These are phyloP conservation scores for Tetraselmis striata DNA, from an alignment of 139 green algal genomes.

Conservation along the genomic window DNA sequence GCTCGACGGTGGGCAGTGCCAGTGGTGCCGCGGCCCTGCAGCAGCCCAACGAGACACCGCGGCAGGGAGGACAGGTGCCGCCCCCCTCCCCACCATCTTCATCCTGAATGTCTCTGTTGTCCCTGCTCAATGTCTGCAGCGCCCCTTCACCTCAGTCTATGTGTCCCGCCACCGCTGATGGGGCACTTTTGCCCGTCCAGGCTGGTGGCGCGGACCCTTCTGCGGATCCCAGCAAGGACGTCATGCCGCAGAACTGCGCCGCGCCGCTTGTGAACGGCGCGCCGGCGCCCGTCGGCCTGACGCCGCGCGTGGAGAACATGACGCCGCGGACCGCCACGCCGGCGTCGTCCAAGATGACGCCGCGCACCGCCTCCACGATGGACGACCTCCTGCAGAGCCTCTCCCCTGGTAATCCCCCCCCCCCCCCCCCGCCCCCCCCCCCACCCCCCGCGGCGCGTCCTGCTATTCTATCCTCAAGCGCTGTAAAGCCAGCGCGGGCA, in stretches of 20 bases:
- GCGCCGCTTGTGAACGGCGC: background rate
- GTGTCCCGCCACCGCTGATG: too few species aligned
- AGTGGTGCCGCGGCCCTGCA: background rate
- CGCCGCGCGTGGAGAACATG: background rate
- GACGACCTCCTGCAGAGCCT: background rate
- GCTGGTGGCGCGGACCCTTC: background rate
- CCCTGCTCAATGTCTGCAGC: too few species aligned
- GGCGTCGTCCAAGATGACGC: background rate
- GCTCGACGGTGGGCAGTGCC: background rate
- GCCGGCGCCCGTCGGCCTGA: background rate
- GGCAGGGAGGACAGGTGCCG: background rate
- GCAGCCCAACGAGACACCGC: background rate
- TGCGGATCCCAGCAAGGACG: background rate
- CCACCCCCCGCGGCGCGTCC: too few species aligned
- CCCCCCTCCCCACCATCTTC: too few species aligned
- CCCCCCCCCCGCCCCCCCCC: too few species aligned
- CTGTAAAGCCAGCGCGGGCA: too few species aligned
- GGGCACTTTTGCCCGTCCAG: too few species aligned
- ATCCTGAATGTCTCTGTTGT: too few species aligned
- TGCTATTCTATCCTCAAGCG: too few species aligned
- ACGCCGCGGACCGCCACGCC: background rate
- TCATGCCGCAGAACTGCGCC: background rate
- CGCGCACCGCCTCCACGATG: background rate
- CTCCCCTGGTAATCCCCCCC: background rate
- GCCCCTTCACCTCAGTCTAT: too few species aligned